A percentile compares a stretch with the other conserved stretches of the same genome.
Conservation (phyloP, 768 basidiomycete species). For the Boletus insuetus region DNA sequence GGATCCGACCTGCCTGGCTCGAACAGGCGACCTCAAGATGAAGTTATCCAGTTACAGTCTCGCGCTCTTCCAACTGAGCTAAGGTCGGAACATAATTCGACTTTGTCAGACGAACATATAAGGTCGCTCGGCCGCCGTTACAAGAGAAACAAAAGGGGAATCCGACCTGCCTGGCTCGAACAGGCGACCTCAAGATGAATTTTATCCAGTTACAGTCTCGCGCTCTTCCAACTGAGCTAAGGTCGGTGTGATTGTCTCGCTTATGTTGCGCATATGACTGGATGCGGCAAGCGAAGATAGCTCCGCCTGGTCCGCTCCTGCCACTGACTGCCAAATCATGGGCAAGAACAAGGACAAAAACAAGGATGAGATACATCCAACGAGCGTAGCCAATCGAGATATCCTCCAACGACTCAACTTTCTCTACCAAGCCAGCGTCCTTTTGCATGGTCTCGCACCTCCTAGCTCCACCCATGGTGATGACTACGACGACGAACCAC, state of each 20-base stretch:
- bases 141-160: not conserved
- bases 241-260: slow-evolving; percentile 5
- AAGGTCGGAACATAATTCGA: no score
- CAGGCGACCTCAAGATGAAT: slow-evolving; percentile 44
- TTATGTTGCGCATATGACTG: no score
- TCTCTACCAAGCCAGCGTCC: slow-evolving; percentile 77
- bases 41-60: slow-evolving; percentile 39
- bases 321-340: slow-evolving; percentile 39
- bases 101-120: no score
- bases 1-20: slow-evolving; percentile 29
- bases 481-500: not conserved
- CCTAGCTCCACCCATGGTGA: not conserved
- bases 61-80: slow-evolving; percentile 50
- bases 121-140: no score
- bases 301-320: no score
- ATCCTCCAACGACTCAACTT: slow-evolving; percentile 83
- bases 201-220: slow-evolving; percentile 41
- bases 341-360: slow-evolving; percentile 61
- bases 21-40: slow-evolving; percentile 47
- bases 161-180: slow-evolving; percentile 43
- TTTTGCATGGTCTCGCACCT: slow-evolving; percentile 44
- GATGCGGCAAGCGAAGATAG: not conserved
- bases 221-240: slow-evolving; percentile 50
- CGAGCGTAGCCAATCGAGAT: slow-evolving; percentile 63
- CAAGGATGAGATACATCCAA: slow-evolving; percentile 53